These are phyloP conservation scores for Diplodia corticola DNA, from an alignment of 2,329 filamentous ascomycete genomes.

Conservation along the genomic window DNA sequence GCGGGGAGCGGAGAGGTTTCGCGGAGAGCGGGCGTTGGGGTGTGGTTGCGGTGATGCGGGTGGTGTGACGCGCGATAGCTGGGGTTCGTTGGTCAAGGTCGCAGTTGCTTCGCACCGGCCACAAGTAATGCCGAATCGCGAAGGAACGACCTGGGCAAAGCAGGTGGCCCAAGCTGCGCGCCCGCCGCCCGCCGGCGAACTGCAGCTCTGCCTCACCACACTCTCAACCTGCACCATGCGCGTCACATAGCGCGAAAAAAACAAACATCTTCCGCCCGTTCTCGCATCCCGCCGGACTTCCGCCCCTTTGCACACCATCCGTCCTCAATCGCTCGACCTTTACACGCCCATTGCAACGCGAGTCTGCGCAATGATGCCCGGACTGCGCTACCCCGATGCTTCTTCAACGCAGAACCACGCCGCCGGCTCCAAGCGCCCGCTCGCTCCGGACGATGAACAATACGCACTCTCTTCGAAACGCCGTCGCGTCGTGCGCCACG, in stretches of 20 bases:
- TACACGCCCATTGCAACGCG: background rate
- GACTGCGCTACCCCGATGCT: slow-evolving; percentile 19
- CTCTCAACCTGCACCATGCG: background rate
- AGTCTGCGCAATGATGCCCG: slow-evolving; percentile 21
- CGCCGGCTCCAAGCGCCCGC: slow-evolving; percentile 37
- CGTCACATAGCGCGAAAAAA: slow-evolving; percentile 10
- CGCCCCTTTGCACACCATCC: background rate
- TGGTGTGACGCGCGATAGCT: slow-evolving; percentile 18
- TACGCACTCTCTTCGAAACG: slow-evolving; percentile 37
- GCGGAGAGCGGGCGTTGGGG: slow-evolving; percentile 9
- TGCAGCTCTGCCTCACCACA: background rate
- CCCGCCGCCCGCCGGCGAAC: background rate
- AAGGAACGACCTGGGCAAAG: background rate
- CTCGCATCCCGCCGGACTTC: background rate
- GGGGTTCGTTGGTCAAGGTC: slow-evolving; percentile 1
- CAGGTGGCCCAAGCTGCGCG: background rate
- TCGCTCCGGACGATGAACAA: slow-evolving; percentile 23
- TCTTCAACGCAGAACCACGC: slow-evolving; percentile 11
- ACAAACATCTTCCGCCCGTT: background rate
- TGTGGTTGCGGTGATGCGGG: background rate
- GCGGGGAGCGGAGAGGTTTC: slow-evolving; percentile 26
- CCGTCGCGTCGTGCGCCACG: slow-evolving; percentile 35
- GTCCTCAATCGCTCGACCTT: background rate
- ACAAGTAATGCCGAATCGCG: background rate
- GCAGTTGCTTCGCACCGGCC: background rate